Evolutionary conservation across 106 monocot species (phyloP).

Genomic region (Dendrobium chrysotoxum): DNA sequence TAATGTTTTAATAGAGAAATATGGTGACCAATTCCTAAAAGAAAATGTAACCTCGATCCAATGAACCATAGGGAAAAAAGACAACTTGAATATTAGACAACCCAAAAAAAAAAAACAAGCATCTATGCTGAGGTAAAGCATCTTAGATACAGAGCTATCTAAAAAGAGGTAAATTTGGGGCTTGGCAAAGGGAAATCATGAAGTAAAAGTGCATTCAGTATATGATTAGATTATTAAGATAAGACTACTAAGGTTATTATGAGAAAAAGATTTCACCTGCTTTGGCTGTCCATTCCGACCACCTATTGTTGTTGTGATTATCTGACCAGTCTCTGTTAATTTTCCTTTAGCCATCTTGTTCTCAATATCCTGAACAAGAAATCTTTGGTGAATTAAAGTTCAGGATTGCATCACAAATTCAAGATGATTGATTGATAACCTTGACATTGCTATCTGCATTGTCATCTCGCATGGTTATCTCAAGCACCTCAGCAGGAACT

Average conservation of each 20-base stretch:
- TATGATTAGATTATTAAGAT: not conserved
- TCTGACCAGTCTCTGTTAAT: constrained; percentile 66
- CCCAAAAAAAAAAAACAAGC: not conserved
- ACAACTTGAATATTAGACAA: not conserved
- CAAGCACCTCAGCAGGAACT: constrained; percentile 1
- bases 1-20: not conserved
- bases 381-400: not conserved
- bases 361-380: constrained; percentile 36
- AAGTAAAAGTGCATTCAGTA: not conserved
- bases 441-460: not conserved
- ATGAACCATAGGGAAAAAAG: not conserved
- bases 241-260: not conserved
- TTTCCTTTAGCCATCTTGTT: constrained; percentile 45
- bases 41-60: not conserved
- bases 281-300: constrained; percentile 77
- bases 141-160: not conserved
- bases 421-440: not conserved
- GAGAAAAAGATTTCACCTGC: constrained; percentile 40
- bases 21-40: not conserved
- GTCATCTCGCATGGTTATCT: constrained; percentile 3
- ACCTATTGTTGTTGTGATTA: constrained; percentile 71
- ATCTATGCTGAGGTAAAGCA: not conserved
- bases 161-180: not conserved
- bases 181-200: not conserved
- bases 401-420: not conserved